Base-by-base conservation (phyloP, 148 eudicot species). In the Chenopodium berlandieri region DNA sequence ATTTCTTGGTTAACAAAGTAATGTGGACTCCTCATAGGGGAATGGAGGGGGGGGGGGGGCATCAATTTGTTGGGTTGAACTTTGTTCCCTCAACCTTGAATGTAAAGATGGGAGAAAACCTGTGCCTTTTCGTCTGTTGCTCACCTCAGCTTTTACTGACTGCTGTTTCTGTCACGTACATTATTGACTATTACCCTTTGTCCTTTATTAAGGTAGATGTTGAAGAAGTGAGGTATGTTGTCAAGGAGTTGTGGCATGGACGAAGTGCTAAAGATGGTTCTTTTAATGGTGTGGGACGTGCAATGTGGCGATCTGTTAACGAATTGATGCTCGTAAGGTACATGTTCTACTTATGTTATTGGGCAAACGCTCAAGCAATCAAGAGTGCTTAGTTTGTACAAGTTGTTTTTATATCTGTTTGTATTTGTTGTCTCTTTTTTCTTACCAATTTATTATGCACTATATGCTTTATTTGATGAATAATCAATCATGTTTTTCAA, bases 311-410 rank as follows among this genome's bases (percentile, higher is more conserved):
- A 78, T 91, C 99, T 20, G 87, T 94, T 77, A 92, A 96, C 75
- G 97, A 96, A 84, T 87, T 96, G 80, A 92, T 96, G 92, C 97
- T 96, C 23, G 91, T 92, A 75, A 92, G 99, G 99, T 95, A 89
- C 71, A 67, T 75, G 60, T 74, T 66, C 73, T 73, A n/a, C 50
- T 9, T 64, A 10, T 22, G 37, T 73, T 47, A 23, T 13, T 66
- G 23, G 27, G 44, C 32, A 16, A 31, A 19, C 11, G 14, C 64
- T 84, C 63, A 32, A 34, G 75, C 64, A 44, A 17, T 40, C 23
- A 9, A 37, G 40, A 78, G 46, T 0, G 52, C 58, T 47, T 69
- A 66, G 17, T 6, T 27, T 1, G 66, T 37, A 37, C 44, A 5
- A 5, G 44, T 79, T 32, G 19, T 70, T n/a, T 78, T 27, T 31